A percentile compares a stretch with the other conserved stretches of the same genome.
These are phyloP conservation scores for Malania oleifera DNA, from an alignment of 164 flowering plant species.

Conservation along the genomic window DNA sequence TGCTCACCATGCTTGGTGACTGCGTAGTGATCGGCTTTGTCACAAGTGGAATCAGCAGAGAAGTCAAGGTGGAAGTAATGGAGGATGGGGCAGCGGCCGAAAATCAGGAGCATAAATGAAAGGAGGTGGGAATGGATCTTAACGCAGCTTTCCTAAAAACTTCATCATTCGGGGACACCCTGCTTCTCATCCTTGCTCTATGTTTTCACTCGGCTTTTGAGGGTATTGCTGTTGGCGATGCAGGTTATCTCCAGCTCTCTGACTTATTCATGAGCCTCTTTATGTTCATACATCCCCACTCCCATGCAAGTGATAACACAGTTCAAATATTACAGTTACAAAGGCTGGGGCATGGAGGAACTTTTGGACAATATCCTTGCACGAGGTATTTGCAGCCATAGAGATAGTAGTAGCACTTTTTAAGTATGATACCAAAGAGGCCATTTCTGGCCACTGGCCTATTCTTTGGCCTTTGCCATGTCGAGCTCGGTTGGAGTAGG, in stretches of 20 bases:
- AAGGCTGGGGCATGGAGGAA: slow-evolving; percentile 81
- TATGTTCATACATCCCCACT: too few species aligned
- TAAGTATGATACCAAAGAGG: slow-evolving; percentile 64
- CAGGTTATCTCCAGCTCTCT: too few species aligned
- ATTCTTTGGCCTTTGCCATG: slow-evolving; percentile 76
- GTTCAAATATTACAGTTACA: slow-evolving; percentile 44
- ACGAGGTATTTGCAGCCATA: slow-evolving; percentile 81
- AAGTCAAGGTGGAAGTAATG: slow-evolving; percentile 21
- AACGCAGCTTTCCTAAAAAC: slow-evolving; percentile 39
- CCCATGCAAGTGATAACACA: too few species aligned
- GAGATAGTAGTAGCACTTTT: slow-evolving; percentile 89
- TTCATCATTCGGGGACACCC: slow-evolving; percentile 52
- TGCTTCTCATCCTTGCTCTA: slow-evolving; percentile 64
- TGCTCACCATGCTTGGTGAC: slow-evolving; percentile 77
- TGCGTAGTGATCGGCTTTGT: slow-evolving; percentile 33
- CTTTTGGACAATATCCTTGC: slow-evolving; percentile 76
- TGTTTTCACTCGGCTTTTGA: slow-evolving; percentile 87
- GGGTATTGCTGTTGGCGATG: slow-evolving; percentile 80
- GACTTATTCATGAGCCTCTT: too few species aligned
- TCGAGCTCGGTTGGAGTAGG: slow-evolving; percentile 85
- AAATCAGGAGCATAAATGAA: neutral
- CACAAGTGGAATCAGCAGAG: slow-evolving; percentile 13
- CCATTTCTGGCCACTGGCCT: slow-evolving; percentile 46
- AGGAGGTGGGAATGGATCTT: slow-evolving; percentile 3
- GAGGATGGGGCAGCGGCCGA: slow-evolving; percentile 27